Base-by-base conservation (phyloP, 176 grass and related monocot species). In the Phoenix roebelenii region DNA sequence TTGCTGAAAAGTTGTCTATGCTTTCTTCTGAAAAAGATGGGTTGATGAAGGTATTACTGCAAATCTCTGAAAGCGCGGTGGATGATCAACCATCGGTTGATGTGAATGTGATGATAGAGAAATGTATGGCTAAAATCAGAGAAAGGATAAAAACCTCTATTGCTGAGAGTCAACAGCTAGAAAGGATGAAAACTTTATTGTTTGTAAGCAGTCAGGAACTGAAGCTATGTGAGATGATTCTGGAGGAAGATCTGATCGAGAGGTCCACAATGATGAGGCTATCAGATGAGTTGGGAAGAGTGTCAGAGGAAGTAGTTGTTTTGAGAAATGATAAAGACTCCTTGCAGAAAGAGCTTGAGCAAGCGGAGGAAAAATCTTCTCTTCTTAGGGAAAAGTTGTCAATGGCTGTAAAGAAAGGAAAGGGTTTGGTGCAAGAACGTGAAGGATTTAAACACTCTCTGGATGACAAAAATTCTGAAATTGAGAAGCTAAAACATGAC, bases 361-460 rank as follows among this genome's bases (percentile, higher is more conserved):
- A 70, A 59, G 75, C 74, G 49, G 87, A 91, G 68, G 92, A 91
- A 71, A 97, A 82, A 83, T 82, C 76, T 83, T 83, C 81, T 62
- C 69, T 97, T 70, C 69, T 97, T 71, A 97, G 93, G 61, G 93
- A 97, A 67, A 97, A 97, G 52, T 57, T 91, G 14, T 97, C 93
- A 57, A 88, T 97, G 93, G 87, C 93, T 35, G 87, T 91, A 65
- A 97, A 91, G 64, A 97, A 97, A 80, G 93, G 93, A 15, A 97
- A 97, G 79, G 87, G 93, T 58, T 79, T 97, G 63, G 74, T 97
- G 77, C 86, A 85, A 60, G 93, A 97, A 67, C 87, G 87, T 51
- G 93, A 97, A 80, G 84, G 75, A 58, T 85, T 97, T 29, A 97
- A 88, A 75, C 62, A 78, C 74, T 65, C 69, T 26, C 28, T 83